Conservation (phyloP, 768 basidiomycete genomes). For the Amanita inopinata region DNA sequence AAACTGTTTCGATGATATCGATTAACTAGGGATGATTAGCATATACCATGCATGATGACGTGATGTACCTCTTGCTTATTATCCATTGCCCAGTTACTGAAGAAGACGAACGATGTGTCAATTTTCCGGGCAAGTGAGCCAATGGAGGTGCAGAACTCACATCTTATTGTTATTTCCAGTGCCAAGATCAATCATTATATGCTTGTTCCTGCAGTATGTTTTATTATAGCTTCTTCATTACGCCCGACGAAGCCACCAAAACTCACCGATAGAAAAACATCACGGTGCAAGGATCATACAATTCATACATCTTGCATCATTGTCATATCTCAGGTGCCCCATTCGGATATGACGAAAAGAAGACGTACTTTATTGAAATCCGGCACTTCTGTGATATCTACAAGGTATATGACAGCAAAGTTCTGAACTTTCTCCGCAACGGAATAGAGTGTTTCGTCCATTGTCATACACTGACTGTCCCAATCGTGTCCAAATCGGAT, state of each 20-base stretch:
- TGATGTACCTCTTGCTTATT: constrained; percentile 85
- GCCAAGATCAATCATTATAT: constrained; percentile 99
- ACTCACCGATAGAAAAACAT: constrained; percentile 97
- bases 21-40: constrained; percentile 52
- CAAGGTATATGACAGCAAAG: constrained; percentile 93
- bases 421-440: constrained; percentile 97
- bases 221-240: constrained; percentile 1
- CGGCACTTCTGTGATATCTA: constrained; percentile 93
- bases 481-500: constrained; percentile 93
- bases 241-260: background rate
- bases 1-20: constrained; percentile 97
- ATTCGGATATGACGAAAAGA: background rate
- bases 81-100: constrained; percentile 97
- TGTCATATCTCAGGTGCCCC: constrained; percentile 3
- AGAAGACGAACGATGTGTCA: no score
- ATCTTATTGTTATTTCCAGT: constrained; percentile 99
- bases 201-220: constrained; percentile 65
- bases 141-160: no score
- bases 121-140: background rate
- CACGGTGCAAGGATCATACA: constrained; percentile 94
- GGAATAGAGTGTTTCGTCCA: constrained; percentile 93
- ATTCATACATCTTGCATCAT: constrained; percentile 81
- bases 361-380: constrained; percentile 90
- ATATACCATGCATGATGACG: background rate
- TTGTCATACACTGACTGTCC: constrained; percentile 94